Evolutionary conservation across 805 yeast species (phyloP), one percentile per base, ranked within the genome.

Genomic region (Candida railenensis): DNA sequence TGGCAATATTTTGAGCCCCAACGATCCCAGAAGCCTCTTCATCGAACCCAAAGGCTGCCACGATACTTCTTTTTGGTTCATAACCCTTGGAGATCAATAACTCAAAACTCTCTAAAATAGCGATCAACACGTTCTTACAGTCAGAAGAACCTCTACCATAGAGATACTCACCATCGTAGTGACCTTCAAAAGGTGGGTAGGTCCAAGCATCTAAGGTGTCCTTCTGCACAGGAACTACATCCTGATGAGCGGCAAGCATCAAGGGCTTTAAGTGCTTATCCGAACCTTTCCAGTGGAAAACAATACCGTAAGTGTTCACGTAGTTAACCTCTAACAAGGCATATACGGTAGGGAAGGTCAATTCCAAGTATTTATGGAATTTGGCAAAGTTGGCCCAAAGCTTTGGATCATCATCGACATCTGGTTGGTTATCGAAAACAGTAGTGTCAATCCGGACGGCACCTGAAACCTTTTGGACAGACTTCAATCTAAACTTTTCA

Each of bases 61-160:
- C 49, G 12, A 87, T 59, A 2, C 88, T 74, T 64, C 96, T 78
- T 44, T 73, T 59, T 12, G 90, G 88, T 28, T 57, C 45, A 65
- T 73, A 85, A 2, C 74, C 82, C 25, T 71, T 77, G 20, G 61
- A 55, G 36, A 87, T 55, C 34, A 85, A 65, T 30, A 84, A 62
- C 55, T 84, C 89, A 20, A 81, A 58, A 2, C 91, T 76, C 61
- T 87, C 91, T 56, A 87, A 62, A 43, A 84, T 75, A 2, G 82
- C 87, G 53, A 85, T 71, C 37, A 89, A 68, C 30, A 82, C 66
- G 58, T 83, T 83, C 62, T 89, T 89, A 61, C 90, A 83, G 63
- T 89, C 96, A 37, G 76, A 64, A 3, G 87, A 61, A 37, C 96
- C 96, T 58, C 96, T 78, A 4, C 96, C 96, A 77, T 83, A 87